These are phyloP conservation scores for Pelargonium myrrhifolium DNA, from an alignment of 441 rosid species.

Conservation along the genomic window DNA sequence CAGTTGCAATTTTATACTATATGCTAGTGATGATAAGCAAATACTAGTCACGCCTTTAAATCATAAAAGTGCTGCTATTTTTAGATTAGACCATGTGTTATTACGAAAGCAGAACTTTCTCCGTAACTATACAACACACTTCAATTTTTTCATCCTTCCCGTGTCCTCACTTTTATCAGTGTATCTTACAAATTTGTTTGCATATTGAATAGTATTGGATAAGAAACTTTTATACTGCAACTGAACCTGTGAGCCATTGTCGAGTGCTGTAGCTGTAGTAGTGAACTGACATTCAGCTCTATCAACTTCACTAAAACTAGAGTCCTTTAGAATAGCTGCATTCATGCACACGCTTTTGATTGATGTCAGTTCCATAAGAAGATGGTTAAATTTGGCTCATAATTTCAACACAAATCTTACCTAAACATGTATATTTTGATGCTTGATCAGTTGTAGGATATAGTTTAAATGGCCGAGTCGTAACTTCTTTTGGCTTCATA, in stretches of 20 bases:
- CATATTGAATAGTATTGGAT: neutral
- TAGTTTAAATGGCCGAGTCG: conserved; percentile 59
- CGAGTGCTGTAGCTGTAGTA: conserved; percentile 67
- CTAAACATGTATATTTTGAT: conserved; percentile 64
- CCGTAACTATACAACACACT: too few relatives aligned
- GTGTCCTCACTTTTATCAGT: neutral
- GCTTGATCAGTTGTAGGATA: conserved; percentile 80
- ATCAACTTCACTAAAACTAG: conserved; percentile 78
- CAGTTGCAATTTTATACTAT: neutral
- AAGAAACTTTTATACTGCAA: conserved; percentile 3
- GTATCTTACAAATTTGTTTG: neutral
- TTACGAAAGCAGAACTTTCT: too few relatives aligned
- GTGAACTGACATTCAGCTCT: conserved; percentile 89
- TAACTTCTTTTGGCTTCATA: conserved; percentile 58
- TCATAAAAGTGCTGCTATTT: neutral
- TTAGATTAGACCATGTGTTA: neutral
- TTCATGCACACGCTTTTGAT: conserved; percentile 9
- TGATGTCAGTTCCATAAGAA: conserved; percentile 9
- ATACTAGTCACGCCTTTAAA: neutral
- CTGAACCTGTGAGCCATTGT: conserved; percentile 81
- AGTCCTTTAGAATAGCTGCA: conserved; percentile 86
- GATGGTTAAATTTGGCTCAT: neutral
- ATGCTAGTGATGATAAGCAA: neutral
- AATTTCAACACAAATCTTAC: conserved; percentile 23
- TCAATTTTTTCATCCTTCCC: neutral